Conservation (phyloP, 768 basidiomycete genomes). For the Collybia mongolica region DNA sequence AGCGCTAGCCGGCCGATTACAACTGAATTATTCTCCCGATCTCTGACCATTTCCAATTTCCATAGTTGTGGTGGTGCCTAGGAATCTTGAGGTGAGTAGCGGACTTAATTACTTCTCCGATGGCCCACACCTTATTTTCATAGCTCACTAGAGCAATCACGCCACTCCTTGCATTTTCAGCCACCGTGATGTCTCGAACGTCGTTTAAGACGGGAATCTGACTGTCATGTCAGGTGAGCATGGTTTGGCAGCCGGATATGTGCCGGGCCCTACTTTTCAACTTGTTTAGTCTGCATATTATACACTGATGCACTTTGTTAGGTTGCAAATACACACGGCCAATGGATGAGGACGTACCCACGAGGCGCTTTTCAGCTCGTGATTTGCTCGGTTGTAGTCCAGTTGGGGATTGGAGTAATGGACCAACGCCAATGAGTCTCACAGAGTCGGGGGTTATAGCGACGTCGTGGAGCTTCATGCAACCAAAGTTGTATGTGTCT, state of each 20-base stretch:
- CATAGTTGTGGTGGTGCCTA: slow-evolving; percentile 79
- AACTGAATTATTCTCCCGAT: slow-evolving; percentile 36
- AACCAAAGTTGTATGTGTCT: slow-evolving; percentile 56
- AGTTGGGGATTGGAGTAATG: slow-evolving; percentile 58
- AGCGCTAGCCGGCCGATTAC: slow-evolving; percentile 37
- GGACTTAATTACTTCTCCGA: neutral
- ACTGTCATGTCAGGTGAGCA: slow-evolving; percentile 31
- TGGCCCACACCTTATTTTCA: slow-evolving; percentile 58
- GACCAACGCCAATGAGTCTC: slow-evolving; percentile 67
- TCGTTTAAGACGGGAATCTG: slow-evolving; percentile 74
- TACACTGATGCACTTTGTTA: slow-evolving; percentile 43
- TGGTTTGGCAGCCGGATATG: too few relatives aligned
- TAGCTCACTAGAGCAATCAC: slow-evolving; percentile 69
- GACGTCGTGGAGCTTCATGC: slow-evolving; percentile 68
- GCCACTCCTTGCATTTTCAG: slow-evolving; percentile 45
- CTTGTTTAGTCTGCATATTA: slow-evolving; percentile 59
- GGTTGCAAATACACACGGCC: neutral
- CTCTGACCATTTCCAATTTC: slow-evolving; percentile 66
- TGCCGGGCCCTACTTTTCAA: slow-evolving; percentile 54
- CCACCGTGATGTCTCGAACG: slow-evolving; percentile 67
- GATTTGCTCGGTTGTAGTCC: slow-evolving; percentile 71
- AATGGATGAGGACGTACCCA: slow-evolving; percentile 42
- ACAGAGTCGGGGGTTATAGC: slow-evolving; percentile 66
- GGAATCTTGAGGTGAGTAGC: neutral
- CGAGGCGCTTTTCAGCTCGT: slow-evolving; percentile 67